Evolutionary conservation across 2,329 filamentous ascomycete genomes (phyloP).

Genomic region (Venturiaceae sp.): DNA sequence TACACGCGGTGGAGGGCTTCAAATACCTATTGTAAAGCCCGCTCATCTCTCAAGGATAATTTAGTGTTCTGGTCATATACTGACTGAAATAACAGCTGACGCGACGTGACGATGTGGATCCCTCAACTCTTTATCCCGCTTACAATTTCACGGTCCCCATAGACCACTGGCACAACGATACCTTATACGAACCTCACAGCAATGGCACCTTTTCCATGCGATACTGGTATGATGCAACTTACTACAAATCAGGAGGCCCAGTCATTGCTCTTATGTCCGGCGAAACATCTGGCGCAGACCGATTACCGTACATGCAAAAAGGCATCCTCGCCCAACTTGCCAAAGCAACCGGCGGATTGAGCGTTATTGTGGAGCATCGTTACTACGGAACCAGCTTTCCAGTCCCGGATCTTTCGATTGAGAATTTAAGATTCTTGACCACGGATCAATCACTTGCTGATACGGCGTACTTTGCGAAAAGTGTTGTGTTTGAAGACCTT

Average conservation of each 20-base stretch:
- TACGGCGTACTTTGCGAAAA: constrained; percentile 66
- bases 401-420: constrained; percentile 51
- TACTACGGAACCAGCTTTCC: constrained; percentile 78
- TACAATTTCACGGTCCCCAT: constrained; percentile 47
- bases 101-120: neutral
- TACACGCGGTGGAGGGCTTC: neutral
- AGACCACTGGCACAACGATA: constrained; percentile 78
- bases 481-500: constrained; percentile 61
- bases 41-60: neutral
- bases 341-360: constrained; percentile 62
- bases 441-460: constrained; percentile 79
- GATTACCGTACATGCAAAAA: constrained; percentile 65
- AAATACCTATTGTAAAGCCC: neutral
- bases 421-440: constrained; percentile 70
- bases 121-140: neutral
- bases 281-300: constrained; percentile 53
- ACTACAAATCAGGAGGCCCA: constrained; percentile 69
- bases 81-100: neutral
- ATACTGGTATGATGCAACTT: constrained; percentile 73
- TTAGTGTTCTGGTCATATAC: neutral
- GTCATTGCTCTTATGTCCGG: constrained; percentile 69
- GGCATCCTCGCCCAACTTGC: constrained; percentile 65
- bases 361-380: constrained; percentile 74
- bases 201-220: constrained; percentile 58
- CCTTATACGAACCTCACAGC: constrained; percentile 66